phyloP scores from a whole-genome alignment of 2,329 filamentous ascomycete genomes.

The Pseudogymnoascus sp. region DNA sequence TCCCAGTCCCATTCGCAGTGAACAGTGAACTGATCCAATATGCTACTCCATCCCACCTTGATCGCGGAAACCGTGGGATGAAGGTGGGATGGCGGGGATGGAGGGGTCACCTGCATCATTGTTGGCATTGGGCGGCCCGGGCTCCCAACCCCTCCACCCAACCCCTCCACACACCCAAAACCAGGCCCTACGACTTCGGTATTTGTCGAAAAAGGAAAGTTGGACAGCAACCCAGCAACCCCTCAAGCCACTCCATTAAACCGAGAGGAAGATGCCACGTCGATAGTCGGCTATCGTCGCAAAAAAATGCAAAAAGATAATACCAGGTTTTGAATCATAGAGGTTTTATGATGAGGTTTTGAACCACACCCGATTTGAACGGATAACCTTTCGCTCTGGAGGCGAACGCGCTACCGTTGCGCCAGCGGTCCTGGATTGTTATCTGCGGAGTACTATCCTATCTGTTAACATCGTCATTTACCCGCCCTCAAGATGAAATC shows the following conservation, averaged over 20 bases:
- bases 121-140: not conserved
- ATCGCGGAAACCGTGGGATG: not conserved
- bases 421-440: constrained; percentile 9
- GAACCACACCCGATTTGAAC: constrained; percentile 12
- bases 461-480: not conserved
- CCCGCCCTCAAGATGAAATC: not conserved
- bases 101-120: not conserved
- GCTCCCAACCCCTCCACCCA: not conserved
- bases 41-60: not conserved
- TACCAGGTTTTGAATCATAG: constrained; percentile 4
- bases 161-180: not conserved
- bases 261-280: constrained; percentile 6
- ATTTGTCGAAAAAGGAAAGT: not conserved
- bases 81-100: not conserved
- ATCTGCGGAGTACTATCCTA: not conserved
- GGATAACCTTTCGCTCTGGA: constrained; percentile 12
- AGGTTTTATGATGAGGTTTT: constrained; percentile 9
- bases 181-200: not conserved
- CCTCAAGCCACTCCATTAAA: not conserved
- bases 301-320: not conserved
- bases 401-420: constrained; percentile 11
- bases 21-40: not conserved
- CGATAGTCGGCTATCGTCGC: not conserved
- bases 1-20: not conserved
- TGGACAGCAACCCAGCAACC: not conserved